Evolutionary conservation across 805 yeast genomes (phyloP), one percentile per base, ranked within the genome.

Genomic region (Candida ortonii): DNA sequence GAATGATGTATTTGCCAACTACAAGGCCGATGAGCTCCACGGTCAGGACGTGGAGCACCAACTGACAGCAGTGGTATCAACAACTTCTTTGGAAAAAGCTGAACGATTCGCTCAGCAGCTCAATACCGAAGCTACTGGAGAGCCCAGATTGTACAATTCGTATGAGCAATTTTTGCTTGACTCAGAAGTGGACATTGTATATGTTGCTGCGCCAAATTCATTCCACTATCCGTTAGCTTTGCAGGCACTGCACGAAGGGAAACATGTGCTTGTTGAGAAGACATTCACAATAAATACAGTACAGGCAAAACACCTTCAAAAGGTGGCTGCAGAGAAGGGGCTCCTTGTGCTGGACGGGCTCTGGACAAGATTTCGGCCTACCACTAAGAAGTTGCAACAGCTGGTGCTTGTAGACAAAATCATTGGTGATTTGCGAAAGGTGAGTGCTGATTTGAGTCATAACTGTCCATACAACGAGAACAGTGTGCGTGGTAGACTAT

Each of bases 271-370:
- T 24, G 66, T 76, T 43, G 81, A 75, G 41, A 75, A 75, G 47
- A 77, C 80, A 4, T 61, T 73, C 47, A 68, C 77, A 2, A 65
- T 75, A 30, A 73, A 74, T 41, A 56, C 55, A 5, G 50, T 51
- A n/a, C 77, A 75, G 37, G 63, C 75, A 3, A 43, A 52, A 17
- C 62, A 59, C 16, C 45, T 76, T 9, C 51, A 66, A 28, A 56
- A 51, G 1, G 57, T 67, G 26, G 80, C 81, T 6, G 54, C 55
- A 39, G 43, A 55, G 32, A 64, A 67, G 49, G 58, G 62, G 3
- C 50, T 64, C 22, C 71, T 70, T 38, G 57, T 76, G 21, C 66
- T 76, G 73, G 82, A 77, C 51, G 82, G 76, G 2, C 67, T 71
- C 22, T 73, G 79, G 79, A 66, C 78, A 4, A 59, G 75, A 29